Base-by-base conservation (phyloP, 805 yeast genomes). In the Saccharomycopsis synnaedendra region DNA sequence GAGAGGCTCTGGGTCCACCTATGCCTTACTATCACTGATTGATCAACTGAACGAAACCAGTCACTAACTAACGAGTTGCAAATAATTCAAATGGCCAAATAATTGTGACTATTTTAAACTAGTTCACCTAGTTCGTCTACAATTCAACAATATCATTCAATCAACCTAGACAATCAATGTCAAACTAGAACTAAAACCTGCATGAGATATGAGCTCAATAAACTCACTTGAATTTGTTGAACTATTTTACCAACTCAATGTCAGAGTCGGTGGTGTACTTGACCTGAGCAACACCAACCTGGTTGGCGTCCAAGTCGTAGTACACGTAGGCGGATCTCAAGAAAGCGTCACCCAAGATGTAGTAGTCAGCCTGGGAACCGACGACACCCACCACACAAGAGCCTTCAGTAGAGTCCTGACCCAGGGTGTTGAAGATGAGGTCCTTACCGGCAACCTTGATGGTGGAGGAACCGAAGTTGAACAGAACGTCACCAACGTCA, bases 381-480 rank as follows among this genome's bases (percentile, higher is more conserved):
- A 64, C 52, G 5, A 76, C 52, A 9, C 75, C 78, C 39, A 76
- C 55, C 9, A 68, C 69, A 64, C 82, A 78, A 30, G 63, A 6
- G 40, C n/a, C 27, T 11, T 32, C 5, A 39, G 36, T 6, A 33
- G 31, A 27, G 44, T 11, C n/a, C 27, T 42, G 32, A 4, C 39
- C 45, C n/a, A 33, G 32, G 6, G 27, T 10, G 32, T 42, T 36
- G 47, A 34, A 50, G 35, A 67, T 53, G 49, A 65, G 61, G 54
- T 64, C 58, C 4, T 54, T 41, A 33, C 76, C 58, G 36, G 85
- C 82, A 6, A 74, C 76, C 10, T 65, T 59, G 50, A 82, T 75
- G 8, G 61, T 57, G 10, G 68, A 59, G 5, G 85, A 87, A 51
- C 77, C 76, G 62, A 83, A 79, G 54, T 72, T 65, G 55, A 76